Evolutionary conservation across 345 rosid species (phyloP), one percentile per base, ranked within the genome.

Genomic region (Mercurialis annua): DNA sequence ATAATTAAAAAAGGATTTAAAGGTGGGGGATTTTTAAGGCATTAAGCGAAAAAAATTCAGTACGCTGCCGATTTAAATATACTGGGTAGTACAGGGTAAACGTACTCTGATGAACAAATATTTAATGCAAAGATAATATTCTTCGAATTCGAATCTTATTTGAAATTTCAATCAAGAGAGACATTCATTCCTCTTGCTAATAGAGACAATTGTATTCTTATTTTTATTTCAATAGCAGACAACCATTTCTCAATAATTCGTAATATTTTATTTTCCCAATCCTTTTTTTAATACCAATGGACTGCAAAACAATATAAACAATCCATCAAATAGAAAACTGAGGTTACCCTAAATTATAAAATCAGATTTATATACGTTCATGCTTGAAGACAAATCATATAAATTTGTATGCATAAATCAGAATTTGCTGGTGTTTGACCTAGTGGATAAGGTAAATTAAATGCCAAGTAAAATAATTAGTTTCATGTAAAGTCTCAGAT

Each of bases 121-220:
- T 40, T 2, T 40, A 7, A 7, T 40, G 11, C 11, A 14, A 40
- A 40, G 44, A 53, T 53, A 26, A 49, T 64, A 64, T 64, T 50
- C 68, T 58, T 51, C 46, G 46, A 64, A 64, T 58, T 51, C 46
- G 46, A 64, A 64, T 64, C 68, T 49, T 44, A 49, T 51, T 54
- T 23, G 58, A 9, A 12, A 30, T 33, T 16, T 62, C 65, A 44
- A 24, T 44, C 53, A 62, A 51, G 20, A 30, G 26, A n/a, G 44
- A 40, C 44, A 40, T 40, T 40, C 68, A 50, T 64, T 64, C 68
- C 26, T 12, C 58, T 33, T 21, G 23, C 57, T 15, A 33, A 64
- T 20, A 33, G 20, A 36, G 68, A 64, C 68, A 64, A 64, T 10
- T 31, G 10, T 30, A 2, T n/a, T 34, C 36, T 38, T 24, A 6